Evolutionary conservation across 164 flowering plant species (phyloP), one percentile per base, ranked within the genome.

Genomic region (Protea cynaroides): DNA sequence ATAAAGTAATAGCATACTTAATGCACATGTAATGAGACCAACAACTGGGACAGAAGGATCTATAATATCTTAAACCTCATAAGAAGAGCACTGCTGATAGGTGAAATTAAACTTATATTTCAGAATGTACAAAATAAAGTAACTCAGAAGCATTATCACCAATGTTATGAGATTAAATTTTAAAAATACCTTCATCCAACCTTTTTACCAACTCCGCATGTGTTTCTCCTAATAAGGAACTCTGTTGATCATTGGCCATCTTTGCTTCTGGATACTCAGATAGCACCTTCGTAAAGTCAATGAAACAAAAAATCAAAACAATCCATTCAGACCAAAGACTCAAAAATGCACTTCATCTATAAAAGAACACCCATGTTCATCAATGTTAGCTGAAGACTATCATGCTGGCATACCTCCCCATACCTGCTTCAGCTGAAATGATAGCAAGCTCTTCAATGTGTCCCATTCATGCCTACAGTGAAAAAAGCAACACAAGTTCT

Each of bases 371-470:
- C n/a, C 8, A 18, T 22, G 29, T 22, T 24, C 24, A 51, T 47
- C 40, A 25, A 58, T 49, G 47, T 52, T 21, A 59, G 63, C 61
- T 37, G 22, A 25, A 74, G 65, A 63, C 66, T 62, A 36, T 62
- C 71, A 72, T 53, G 61, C 72, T 50, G 23, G 78, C 84, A 68
- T 84, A 80, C 82, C 84, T 80, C 85, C 80, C 82, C 92, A 75
- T 89, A 92, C 98, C 98, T 89, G 86, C 88, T 88, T 92, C 80
- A 92, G 79, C 78, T 82, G 76, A 78, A 77, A 82, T 62, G 93
- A 88, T 58, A 92, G 76, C 76, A 88, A 71, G 59, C 68, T 71
- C 80, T 83, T 86, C 72, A 92, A 57, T 57, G 80, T 80, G 57
- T 82, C 87, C 98, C 98, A 92, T n/a, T 82, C 86, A 76, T 78